Base-by-base conservation (phyloP, 129 eudicot species). In the Scalesia atractyloides region DNA sequence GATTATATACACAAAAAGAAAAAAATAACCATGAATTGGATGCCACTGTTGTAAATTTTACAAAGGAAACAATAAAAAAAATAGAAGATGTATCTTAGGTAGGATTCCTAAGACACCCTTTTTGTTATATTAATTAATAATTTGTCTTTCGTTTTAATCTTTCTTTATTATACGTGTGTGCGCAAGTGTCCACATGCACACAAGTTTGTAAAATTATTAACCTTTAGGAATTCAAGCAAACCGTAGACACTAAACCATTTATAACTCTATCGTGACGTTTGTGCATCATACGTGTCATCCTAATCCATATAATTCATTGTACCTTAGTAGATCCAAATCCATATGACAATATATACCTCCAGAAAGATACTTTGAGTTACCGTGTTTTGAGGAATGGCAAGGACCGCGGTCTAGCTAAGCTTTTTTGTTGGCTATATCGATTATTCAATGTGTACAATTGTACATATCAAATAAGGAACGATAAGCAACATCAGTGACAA, bases 361-460 rank as follows among this genome's bases (percentile, higher is more conserved):
- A 4, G 17, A 50, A 63, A 36, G 20, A 48, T 43, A 20, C 30
- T 58, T 43, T 60, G 14, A 44, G 68, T 24, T 48, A n/a, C 19
- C 68, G 9, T 19, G 57, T 18, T 73, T 62, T 61, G 20, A 51
- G 49, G 52, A 46, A 19, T 73, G 30, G 63, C 11, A 62, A 17
- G 70, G 39, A 63, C 77, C 69, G 7, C 33, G 9, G 52, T 60
- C 19, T 13, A 58, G 16, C 39, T 59, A 24, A 59, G 41, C 64
- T 24, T 11, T 58, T 60, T 60, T 60, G 78, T 74, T 74, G 63
- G 63, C 39, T 49, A 74, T 39, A 52, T 70, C 13, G 39, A 70
- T 73, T 12, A 46, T 73, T 33, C 17, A 7, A 15, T n/a, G 48
- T 48, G 78, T 16, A 61, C 51, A 49, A 63, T 26, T 30, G 2